Evolutionary conservation across 2,329 filamentous ascomycete species (phyloP), one percentile per base, ranked within the genome.

Genomic region (Aspergillus fumigatiaffinis): DNA sequence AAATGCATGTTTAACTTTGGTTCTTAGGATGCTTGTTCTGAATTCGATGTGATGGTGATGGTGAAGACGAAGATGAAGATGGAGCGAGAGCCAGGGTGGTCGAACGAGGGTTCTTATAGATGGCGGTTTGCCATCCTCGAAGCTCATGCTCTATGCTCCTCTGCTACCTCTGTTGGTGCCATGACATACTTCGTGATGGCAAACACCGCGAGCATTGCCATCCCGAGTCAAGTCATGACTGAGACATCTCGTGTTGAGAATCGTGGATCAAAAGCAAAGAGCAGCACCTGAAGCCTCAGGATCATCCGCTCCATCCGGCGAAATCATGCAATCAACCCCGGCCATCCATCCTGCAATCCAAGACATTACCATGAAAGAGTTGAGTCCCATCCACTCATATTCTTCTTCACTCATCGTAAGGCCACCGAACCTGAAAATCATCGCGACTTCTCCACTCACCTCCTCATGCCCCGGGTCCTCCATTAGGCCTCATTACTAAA

Each of bases 1-100:
- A 72, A 65, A 53, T 69, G 68, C 73, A 76, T 76, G 47, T 64
- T 64, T 70, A 53, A 35, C 20, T 14, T 14, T 35, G 46, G 29
- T 35, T 53, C 25, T 38, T 2, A 38, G 32, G 14, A 7, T 38
- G 32, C 14, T 23, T 44, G 20, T 44, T 46, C 8, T 46, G 42
- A 3, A 20, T 28, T 48, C 38, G 38, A 21, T 26, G 28, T 20
- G 46, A 46, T 49, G 49, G n/a, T 32, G 50, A 41, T 46, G 50
- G 20, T 23, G 50, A 41, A 25, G 17, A n/a, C 20, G 49, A 17
- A 21, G 17, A 9, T 32, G 49, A 9, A 21, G 14, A 38, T 12
- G 28, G 49, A 14, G 21, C 9, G 44, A 23, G 12, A 23, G 20
- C 25, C n/a, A 3, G 3, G 21, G 44, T 25, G 20, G 12, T 23